phyloP scores from a whole-genome alignment of 768 basidiomycete species.

The Gloeostereum incarnatum region DNA sequence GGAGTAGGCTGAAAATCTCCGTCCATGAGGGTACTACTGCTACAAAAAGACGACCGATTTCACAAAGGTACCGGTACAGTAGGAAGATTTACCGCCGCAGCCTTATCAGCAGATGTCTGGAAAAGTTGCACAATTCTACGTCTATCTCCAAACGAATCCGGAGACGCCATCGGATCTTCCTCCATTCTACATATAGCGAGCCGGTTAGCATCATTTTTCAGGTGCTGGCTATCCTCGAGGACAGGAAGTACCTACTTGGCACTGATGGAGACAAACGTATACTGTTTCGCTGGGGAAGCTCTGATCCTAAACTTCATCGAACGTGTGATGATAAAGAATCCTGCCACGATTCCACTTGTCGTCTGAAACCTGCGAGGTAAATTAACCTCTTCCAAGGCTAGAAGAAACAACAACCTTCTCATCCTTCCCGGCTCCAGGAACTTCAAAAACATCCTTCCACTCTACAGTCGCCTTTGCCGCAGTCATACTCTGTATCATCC shows the following conservation, averaged over 20 bases:
- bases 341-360: constrained; percentile 28
- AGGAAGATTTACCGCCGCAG: constrained; percentile 23
- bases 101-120: constrained; percentile 18
- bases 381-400: background rate
- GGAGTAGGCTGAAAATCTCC: too few species aligned
- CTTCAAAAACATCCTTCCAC: constrained; percentile 26
- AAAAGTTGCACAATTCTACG: constrained; percentile 24
- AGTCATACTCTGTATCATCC: constrained; percentile 13
- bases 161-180: constrained; percentile 10
- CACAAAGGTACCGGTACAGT: too few species aligned
- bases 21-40: too few species aligned
- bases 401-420: too few species aligned
- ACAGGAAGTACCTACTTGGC: constrained; percentile 22
- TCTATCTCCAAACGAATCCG: constrained; percentile 9
- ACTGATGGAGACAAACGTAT: constrained; percentile 24
- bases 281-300: constrained; percentile 23
- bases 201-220: constrained; percentile 3
- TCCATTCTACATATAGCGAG: constrained; percentile 14
- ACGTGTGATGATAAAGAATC: constrained; percentile 27
- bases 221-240: constrained; percentile 11
- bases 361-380: background rate
- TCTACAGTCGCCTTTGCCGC: constrained; percentile 14
- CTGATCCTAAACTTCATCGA: constrained; percentile 30
- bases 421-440: constrained; percentile 11
- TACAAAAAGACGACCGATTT: too few species aligned